Conservation (phyloP, 345 rosid species). For the Ceriops decandra region DNA sequence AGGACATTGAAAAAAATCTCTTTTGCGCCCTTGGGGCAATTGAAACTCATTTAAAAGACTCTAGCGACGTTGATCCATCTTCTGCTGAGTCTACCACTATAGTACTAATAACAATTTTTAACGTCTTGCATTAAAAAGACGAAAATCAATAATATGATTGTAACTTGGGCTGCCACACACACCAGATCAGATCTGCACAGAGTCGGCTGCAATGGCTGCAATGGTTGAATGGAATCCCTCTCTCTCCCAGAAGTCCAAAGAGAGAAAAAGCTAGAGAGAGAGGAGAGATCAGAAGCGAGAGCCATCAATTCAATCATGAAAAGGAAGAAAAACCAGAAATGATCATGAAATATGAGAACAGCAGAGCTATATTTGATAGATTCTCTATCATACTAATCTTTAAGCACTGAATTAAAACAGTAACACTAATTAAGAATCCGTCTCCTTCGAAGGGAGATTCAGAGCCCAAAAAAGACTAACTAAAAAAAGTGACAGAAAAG, state of each 20-base stretch:
- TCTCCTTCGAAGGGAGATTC: conserved; percentile 25
- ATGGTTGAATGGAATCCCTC: conserved; percentile 50
- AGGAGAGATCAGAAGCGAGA: conserved; percentile 23
- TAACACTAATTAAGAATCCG: conserved; percentile 9
- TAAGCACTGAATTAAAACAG: conserved; percentile 9
- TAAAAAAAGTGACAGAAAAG: conserved; percentile 10
- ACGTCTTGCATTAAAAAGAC: neutral
- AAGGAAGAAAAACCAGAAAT: conserved; percentile 2
- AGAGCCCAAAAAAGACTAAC: conserved; percentile 17
- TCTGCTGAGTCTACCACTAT: neutral
- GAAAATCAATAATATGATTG: neutral
- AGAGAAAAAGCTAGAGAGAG: neutral
- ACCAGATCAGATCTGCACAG: conserved; percentile 55
- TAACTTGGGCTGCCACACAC: conserved; percentile 34
- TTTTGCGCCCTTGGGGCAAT: neutral
- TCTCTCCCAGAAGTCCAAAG: conserved; percentile 16
- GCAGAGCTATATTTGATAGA: neutral
- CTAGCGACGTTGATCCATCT: neutral
- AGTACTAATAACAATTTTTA: neutral
- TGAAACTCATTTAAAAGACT: neutral
- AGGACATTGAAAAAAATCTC: neutral
- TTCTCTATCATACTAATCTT: conserved; percentile 13
- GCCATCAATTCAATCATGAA: conserved; percentile 11
- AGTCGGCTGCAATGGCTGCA: conserved; percentile 31
- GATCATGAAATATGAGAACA: neutral